phyloP scores from a whole-genome alignment of 495 filamentous ascomycete genomes.

The Cercophora sp. region DNA sequence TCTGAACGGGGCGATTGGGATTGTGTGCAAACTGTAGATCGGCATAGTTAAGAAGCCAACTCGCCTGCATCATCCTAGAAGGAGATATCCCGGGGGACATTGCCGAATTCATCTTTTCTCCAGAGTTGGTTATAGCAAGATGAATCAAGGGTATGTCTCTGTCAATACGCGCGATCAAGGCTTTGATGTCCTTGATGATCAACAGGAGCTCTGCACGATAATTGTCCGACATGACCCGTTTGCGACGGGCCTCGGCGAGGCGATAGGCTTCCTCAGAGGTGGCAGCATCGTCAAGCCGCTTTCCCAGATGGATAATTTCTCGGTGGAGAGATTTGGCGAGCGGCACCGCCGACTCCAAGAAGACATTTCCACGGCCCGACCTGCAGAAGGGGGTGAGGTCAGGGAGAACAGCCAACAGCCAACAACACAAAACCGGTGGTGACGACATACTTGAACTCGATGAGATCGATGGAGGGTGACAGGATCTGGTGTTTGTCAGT shows the following conservation, averaged over 20 bases:
- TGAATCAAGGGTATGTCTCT: slow-evolving; percentile 92
- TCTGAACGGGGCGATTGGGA: slow-evolving; percentile 64
- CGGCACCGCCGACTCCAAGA: slow-evolving; percentile 81
- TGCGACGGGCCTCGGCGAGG: slow-evolving; percentile 39
- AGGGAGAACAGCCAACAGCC: neutral
- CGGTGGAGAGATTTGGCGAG: slow-evolving; percentile 82
- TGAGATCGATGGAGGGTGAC: slow-evolving; percentile 88
- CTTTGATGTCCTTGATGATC: slow-evolving; percentile 73
- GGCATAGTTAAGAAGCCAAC: slow-evolving; percentile 82
- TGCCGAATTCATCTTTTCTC: slow-evolving; percentile 74
- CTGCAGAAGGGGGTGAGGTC: slow-evolving; percentile 35
- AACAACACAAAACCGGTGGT: neutral
- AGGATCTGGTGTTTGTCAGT: slow-evolving; percentile 58
- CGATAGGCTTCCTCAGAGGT: slow-evolving; percentile 59
- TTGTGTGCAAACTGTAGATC: slow-evolving; percentile 76
- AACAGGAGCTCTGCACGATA: slow-evolving; percentile 58
- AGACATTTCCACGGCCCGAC: slow-evolving; percentile 90
- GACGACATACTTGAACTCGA: slow-evolving; percentile 73
- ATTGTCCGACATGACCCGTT: slow-evolving; percentile 18
- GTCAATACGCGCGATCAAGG: slow-evolving; percentile 75
- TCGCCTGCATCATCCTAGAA: slow-evolving; percentile 87
- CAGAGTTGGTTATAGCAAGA: slow-evolving; percentile 92
- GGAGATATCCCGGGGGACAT: slow-evolving; percentile 83
- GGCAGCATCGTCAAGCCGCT: slow-evolving; percentile 67
- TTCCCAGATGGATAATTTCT: slow-evolving; percentile 82